A percentile compares a stretch with the other conserved stretches of the same genome.
Evolutionary conservation across 2,329 filamentous ascomycete species (phyloP).

Genomic region (Herpotrichia juniperi): DNA sequence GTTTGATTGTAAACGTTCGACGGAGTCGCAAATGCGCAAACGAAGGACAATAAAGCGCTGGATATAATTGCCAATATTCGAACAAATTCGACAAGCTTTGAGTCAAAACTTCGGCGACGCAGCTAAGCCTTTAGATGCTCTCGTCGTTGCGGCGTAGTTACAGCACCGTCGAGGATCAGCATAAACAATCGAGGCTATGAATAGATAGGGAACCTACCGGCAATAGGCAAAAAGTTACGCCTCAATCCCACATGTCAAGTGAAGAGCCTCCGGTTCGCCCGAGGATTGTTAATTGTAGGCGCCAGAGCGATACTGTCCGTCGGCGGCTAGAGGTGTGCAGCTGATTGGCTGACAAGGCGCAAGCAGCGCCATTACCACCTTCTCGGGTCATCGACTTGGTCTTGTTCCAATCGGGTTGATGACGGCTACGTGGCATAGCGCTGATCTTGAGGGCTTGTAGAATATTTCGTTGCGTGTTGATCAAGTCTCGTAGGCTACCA

Average conservation of each 20-base stretch:
- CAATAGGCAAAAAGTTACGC: constrained; percentile 7
- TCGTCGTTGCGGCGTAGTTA: background rate
- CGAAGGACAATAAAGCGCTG: too few relatives aligned
- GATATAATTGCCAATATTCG: background rate
- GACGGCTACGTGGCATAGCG: background rate
- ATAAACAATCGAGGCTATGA: background rate
- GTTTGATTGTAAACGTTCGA: too few relatives aligned
- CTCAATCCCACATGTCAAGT: constrained; percentile 7
- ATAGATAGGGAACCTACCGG: background rate
- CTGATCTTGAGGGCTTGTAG: background rate
- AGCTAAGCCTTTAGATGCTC: background rate
- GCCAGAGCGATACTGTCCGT: background rate
- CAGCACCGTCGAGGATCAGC: background rate
- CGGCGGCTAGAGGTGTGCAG: background rate
- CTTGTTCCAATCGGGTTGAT: background rate
- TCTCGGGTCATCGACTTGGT: background rate
- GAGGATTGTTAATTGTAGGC: background rate
- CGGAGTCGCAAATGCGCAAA: too few relatives aligned
- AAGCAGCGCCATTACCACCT: background rate
- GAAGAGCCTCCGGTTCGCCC: constrained; percentile 1
- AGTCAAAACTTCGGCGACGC: background rate
- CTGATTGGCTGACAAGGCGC: background rate
- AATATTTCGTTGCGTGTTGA: too few relatives aligned
- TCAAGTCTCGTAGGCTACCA: too few relatives aligned
- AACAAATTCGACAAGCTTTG: background rate